These are phyloP conservation scores for Pythium apleroticum DNA, from an alignment of 352 stramenopile genomes.

Conservation along the genomic window DNA sequence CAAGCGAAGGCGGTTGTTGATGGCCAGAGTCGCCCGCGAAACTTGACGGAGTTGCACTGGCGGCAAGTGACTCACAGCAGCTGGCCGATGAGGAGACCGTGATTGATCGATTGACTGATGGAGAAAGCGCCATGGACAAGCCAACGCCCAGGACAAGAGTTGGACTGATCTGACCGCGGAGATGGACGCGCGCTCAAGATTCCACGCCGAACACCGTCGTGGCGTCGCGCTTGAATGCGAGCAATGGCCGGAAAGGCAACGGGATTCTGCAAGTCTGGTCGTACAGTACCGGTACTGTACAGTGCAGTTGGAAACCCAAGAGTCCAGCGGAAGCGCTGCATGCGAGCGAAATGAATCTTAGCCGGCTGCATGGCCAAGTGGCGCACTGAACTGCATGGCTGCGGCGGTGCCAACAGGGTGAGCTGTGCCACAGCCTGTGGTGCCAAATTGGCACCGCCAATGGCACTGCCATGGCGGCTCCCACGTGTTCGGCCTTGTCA, in stretches of 20 bases:
- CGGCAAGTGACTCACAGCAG: not conserved
- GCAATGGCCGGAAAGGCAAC: not conserved
- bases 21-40: not conserved
- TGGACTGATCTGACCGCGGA: not conserved
- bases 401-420: too few species aligned
- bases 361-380: not conserved
- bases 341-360: not conserved
- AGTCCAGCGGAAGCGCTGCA: constrained; percentile 3
- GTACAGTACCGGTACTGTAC: too few species aligned
- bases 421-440: too few species aligned
- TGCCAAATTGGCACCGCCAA: too few species aligned
- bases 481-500: not conserved
- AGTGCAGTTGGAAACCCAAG: too few species aligned
- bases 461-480: not conserved
- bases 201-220: not conserved
- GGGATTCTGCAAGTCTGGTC: not conserved
- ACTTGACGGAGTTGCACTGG: not conserved
- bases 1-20: not conserved
- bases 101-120: constrained; percentile 7
- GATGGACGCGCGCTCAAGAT: not conserved
- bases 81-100: not conserved
- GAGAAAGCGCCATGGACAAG: not conserved
- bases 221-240: constrained; percentile 12
- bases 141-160: constrained; percentile 1
- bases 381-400: not conserved